Percentiles rank a stretch among this genome's conserved stretches.
Evolutionary conservation across 352 stramenopile genomes (phyloP).

Genomic region (Blastocystis sp.): DNA sequence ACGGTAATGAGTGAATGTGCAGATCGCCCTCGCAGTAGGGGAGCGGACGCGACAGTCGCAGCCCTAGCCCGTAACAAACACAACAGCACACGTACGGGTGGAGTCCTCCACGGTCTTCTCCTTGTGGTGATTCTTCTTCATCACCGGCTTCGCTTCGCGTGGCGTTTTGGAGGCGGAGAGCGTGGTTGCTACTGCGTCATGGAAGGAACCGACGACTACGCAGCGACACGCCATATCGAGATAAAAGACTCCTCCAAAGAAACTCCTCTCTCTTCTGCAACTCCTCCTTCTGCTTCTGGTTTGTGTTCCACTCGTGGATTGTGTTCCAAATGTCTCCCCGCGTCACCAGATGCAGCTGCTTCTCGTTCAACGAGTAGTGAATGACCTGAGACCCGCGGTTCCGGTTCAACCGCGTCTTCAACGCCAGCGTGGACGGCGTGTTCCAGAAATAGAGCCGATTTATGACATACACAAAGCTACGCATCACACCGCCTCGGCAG

Average conservation of each 20-base stretch:
- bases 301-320: background rate
- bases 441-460: background rate
- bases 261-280: background rate
- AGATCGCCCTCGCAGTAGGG: background rate
- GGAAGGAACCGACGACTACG: background rate
- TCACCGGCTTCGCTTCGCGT: background rate
- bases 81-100: background rate
- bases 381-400: background rate
- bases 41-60: slow-evolving; percentile 26
- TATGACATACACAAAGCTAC: background rate
- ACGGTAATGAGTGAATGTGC: slow-evolving; percentile 15
- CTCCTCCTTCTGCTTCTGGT: background rate
- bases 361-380: background rate
- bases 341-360: slow-evolving; percentile 4
- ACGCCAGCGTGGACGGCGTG: background rate
- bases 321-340: background rate
- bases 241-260: background rate
- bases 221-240: background rate
- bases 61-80: background rate
- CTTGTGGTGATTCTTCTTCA: background rate
- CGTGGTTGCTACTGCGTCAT: background rate
- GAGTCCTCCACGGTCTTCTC: background rate
- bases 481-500: background rate
- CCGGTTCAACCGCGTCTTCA: background rate
- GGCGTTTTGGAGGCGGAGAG: background rate